These are phyloP conservation scores for Cyberlindnera lachancei DNA, from an alignment of 805 yeast genomes.

Conservation along the genomic window DNA sequence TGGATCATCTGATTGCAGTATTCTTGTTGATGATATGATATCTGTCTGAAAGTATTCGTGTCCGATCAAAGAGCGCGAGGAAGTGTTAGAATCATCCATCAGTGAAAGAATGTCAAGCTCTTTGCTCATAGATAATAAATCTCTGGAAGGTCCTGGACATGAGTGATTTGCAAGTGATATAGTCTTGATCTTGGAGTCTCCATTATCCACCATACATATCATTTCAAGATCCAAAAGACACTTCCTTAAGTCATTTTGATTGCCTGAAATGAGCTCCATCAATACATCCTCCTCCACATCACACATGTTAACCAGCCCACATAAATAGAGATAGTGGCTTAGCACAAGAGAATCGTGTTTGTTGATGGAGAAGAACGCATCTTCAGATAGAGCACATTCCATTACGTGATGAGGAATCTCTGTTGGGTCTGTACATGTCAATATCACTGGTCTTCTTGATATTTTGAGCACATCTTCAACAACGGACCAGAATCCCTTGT, in stretches of 20 bases:
- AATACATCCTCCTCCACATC: constrained; percentile 27
- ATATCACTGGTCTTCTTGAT: constrained; percentile 61
- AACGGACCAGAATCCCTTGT: constrained; percentile 74
- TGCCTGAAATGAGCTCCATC: constrained; percentile 20
- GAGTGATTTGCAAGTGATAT: background rate
- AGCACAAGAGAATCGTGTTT: constrained; percentile 15
- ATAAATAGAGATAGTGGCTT: constrained; percentile 33
- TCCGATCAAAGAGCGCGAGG: constrained; percentile 9
- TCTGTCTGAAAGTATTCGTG: constrained; percentile 20
- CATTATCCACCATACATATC: constrained; percentile 21
- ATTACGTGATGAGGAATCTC: constrained; percentile 42
- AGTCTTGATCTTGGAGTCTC: constrained; percentile 1
- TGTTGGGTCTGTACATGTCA: constrained; percentile 49
- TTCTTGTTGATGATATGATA: constrained; percentile 29
- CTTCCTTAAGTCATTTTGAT: constrained; percentile 37
- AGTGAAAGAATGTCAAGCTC: constrained; percentile 5
- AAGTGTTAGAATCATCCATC: constrained; percentile 8
- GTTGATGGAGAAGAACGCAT: constrained; percentile 29
- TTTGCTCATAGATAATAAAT: background rate
- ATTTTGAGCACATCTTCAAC: constrained; percentile 52
- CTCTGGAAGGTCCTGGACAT: background rate
- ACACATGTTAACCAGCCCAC: constrained; percentile 30
- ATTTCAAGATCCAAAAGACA: constrained; percentile 39
- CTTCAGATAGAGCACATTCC: constrained; percentile 37
- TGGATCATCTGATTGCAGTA: constrained; percentile 27